Conservation (phyloP, 2,329 filamentous ascomycete genomes). For the Hymenotorrendiella dingleyae region DNA sequence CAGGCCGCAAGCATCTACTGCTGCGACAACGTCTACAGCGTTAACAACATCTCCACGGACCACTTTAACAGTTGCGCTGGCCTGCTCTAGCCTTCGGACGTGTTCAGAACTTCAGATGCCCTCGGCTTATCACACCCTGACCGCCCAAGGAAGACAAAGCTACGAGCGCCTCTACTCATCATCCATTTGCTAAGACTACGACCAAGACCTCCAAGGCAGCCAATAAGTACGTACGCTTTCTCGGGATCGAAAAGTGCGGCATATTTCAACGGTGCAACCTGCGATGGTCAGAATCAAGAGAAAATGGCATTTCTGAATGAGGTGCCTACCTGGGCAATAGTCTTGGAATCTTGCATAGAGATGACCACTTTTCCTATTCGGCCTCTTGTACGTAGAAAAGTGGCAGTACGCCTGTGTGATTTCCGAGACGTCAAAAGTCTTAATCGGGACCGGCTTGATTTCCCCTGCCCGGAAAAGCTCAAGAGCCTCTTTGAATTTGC, state of each 20-base stretch:
- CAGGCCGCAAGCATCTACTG: neutral
- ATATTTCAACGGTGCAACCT: slow-evolving; percentile 8
- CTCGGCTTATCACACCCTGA: slow-evolving; percentile 10
- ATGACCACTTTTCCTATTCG: slow-evolving; percentile 11
- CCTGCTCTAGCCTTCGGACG: no score
- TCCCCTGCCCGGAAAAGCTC: slow-evolving; percentile 1
- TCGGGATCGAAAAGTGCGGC: slow-evolving; percentile 4
- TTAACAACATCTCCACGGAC: slow-evolving; percentile 15
- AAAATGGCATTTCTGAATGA: slow-evolving; percentile 12
- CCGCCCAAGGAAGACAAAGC: slow-evolving; percentile 12
- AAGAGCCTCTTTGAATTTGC: no score
- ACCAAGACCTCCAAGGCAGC: slow-evolving; percentile 16
- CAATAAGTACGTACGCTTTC: slow-evolving; percentile 12
- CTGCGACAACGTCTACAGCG: slow-evolving; percentile 2
- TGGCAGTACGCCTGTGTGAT: slow-evolving; percentile 6
- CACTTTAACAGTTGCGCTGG: slow-evolving; percentile 17
- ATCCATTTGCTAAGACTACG: slow-evolving; percentile 15
- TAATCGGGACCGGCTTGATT: slow-evolving; percentile 4
- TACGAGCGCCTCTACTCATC: slow-evolving; percentile 8
- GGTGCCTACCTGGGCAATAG: slow-evolving; percentile 3
- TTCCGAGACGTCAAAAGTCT: slow-evolving; percentile 8
- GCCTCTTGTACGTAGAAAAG: slow-evolving; percentile 11
- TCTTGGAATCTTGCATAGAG: slow-evolving; percentile 1
- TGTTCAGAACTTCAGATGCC: no score
- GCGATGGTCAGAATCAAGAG: slow-evolving; percentile 2